Evolutionary conservation across 805 yeast species (phyloP), one percentile per base, ranked within the genome.

Genomic region (Maudiozyma barnettii): DNA sequence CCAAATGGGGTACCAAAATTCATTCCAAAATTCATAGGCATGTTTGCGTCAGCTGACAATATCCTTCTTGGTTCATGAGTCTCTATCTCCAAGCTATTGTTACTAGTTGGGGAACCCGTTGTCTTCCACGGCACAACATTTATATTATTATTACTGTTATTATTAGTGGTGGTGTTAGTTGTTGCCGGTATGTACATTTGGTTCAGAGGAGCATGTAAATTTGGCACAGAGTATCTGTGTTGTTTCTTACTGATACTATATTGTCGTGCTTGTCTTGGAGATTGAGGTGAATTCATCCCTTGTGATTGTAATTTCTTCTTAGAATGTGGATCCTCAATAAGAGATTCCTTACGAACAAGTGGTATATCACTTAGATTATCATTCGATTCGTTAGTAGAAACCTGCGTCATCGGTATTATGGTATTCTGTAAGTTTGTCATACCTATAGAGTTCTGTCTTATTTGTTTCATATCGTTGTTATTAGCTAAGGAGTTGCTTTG

Each of bases 221-320:
- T 49, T 19, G 66, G 60, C 49, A 59, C 52, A 1, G 66, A 60
- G 12, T 57, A 50, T 30, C 64, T 45, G 40, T 55, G 60, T 30
- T 54, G 59, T 33, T 29, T 42, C 29, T 61, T 61, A 37, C 53
- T 54, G 18, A 61, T 48, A n/a, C 64, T 60, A 39, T 54, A 54
- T 21, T 50, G 47, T 29, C 51, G 38, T 31, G 39, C 39, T 19
- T 41, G 37, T 37, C 35, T 35, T 18, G 50, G 47, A 5, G 49
- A 45, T 14, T 45, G 49, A 23, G 49, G 49, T 6, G 51, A 45
- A 18, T 23, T 4, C 8, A 44, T 23, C 16, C 20, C 19, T 22
- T 20, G 29, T 5, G 9, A 14, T 39, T 18, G 35, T 19, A 16
- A 21, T 29, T 29, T 29, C 12, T 19, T 30, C 30, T 40, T 31